Evolutionary conservation across 306 rosid species (phyloP), one percentile per base, ranked within the genome.

Genomic region (Sesbania bispinosa): DNA sequence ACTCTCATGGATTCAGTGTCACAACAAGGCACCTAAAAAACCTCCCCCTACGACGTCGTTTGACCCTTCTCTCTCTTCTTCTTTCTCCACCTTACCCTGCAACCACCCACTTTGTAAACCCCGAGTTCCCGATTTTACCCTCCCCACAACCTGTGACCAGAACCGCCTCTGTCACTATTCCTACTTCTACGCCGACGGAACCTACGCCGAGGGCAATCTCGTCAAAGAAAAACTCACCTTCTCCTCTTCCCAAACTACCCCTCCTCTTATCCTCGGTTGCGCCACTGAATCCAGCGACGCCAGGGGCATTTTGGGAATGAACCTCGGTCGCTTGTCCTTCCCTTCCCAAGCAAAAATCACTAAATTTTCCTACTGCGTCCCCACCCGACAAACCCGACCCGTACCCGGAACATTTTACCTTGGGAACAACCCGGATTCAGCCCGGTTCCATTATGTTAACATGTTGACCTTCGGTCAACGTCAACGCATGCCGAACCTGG

Each of bases 301-400:
- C 73, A 59, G 69, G 87, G 98, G 98, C n/a, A 94, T 94, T 79
- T 82, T 94, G 87, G 98, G 98, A 30, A 94, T 94, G 96, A 94
- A 94, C 0, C 71, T 55, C 0, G 97, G 98, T 0, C 87, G 97
- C 0, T 65, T 90, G 0, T 89, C 97, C 0, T 90, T 90, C 9
- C 73, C 88, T 24, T 90, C 95, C 62, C 97, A 94, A 19, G 86
- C 96, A 0, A 83, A 78, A 71, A 55, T 94, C 2, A 83, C 87
- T 0, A 90, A 89, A 45, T 94, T 94, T 74, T 90, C 97, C 0
- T 94, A 94, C 67, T 94, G 98, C 11, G 88, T 91, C 0, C 98
- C 98, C 1, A 0, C 63, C 18, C 60, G 85, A 4, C 47, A 20
- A 19, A 1, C 78, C 39, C 60, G 32, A 79, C 42, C 83, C 62